Percentiles rank a stretch among this genome's conserved stretches.
Conservation (phyloP, 2,329 filamentous ascomycete genomes). For the Mariannaea elegans region DNA sequence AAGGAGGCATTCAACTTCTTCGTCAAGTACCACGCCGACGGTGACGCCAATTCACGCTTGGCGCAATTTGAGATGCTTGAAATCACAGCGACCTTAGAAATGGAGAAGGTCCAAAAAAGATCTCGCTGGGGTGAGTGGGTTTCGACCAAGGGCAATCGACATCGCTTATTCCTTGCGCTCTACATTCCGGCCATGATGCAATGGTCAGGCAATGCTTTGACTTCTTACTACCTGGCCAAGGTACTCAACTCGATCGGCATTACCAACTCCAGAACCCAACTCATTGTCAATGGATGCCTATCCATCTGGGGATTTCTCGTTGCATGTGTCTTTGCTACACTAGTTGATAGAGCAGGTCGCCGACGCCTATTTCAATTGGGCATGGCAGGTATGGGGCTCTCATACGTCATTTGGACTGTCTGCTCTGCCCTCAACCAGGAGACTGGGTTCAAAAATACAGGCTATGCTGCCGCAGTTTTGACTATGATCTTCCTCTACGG, state of each 20-base stretch:
- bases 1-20: constrained; percentile 33
- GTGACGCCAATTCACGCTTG: constrained; percentile 23
- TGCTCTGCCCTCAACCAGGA: constrained; percentile 48
- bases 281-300: constrained; percentile 42
- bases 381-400: constrained; percentile 46
- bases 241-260: constrained; percentile 53
- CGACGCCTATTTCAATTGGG: constrained; percentile 51
- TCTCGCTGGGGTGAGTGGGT: constrained; percentile 32
- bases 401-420: constrained; percentile 52
- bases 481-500: constrained; percentile 44
- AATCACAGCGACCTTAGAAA: constrained; percentile 33
- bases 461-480: constrained; percentile 55
- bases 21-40: constrained; percentile 35
- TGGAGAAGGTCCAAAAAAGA: constrained; percentile 37
- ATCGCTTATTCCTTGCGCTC: constrained; percentile 43
- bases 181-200: constrained; percentile 43
- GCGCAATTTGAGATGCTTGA: constrained; percentile 35
- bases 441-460: constrained; percentile 32
- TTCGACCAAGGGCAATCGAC: constrained; percentile 40
- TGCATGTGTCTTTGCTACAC: constrained; percentile 45
- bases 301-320: constrained; percentile 49
- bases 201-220: constrained; percentile 43
- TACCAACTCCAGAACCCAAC: constrained; percentile 42
- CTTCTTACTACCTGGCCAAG: constrained; percentile 50
- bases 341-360: constrained; percentile 53